phyloP scores from a whole-genome alignment of 257 asterid species.

The Ocimum tenuiflorum region DNA sequence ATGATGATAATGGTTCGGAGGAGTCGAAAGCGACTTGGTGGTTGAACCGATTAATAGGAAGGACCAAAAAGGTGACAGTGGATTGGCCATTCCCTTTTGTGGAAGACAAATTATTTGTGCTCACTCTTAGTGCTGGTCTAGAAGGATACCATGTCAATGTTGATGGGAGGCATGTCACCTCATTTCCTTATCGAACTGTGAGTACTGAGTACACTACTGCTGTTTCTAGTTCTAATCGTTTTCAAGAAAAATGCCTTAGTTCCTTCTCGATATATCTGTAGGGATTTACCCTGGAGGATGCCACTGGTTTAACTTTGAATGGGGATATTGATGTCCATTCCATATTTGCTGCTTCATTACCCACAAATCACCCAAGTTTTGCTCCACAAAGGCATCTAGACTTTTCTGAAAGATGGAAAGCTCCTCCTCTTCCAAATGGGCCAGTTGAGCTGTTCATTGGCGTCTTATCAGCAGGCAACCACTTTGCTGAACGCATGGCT shows the following conservation, averaged over 20 bases:
- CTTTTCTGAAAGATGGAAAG: conserved; percentile 72
- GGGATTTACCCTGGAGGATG: conserved; percentile 96
- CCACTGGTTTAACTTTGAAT: conserved; percentile 75
- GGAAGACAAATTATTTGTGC: conserved; percentile 71
- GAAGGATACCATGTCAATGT: conserved; percentile 88
- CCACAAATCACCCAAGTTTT: conserved; percentile 81
- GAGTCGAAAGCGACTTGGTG: conserved; percentile 80
- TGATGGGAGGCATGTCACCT: conserved; percentile 91
- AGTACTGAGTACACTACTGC: conserved; percentile 38
- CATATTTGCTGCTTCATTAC: conserved; percentile 81
- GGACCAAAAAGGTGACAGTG: conserved; percentile 55
- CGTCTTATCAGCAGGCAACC: conserved; percentile 91
- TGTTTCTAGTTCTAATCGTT: not conserved
- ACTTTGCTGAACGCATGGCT: conserved; percentile 97
- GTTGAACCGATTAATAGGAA: conserved; percentile 71
- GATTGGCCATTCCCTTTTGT: conserved; percentile 93
- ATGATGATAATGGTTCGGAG: conserved; percentile 58
- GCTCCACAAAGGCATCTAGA: conserved; percentile 90
- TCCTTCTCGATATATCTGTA: conserved; percentile 16
- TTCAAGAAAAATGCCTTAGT: conserved; percentile 3
- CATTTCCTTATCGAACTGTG: conserved; percentile 92
- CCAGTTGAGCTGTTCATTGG: conserved; percentile 80
- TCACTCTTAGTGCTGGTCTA: conserved; percentile 91
- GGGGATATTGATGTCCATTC: conserved; percentile 77
- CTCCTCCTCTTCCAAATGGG: conserved; percentile 55